phyloP scores from a whole-genome alignment of 2,329 filamentous ascomycete species.

The Scytalidium sp. region DNA sequence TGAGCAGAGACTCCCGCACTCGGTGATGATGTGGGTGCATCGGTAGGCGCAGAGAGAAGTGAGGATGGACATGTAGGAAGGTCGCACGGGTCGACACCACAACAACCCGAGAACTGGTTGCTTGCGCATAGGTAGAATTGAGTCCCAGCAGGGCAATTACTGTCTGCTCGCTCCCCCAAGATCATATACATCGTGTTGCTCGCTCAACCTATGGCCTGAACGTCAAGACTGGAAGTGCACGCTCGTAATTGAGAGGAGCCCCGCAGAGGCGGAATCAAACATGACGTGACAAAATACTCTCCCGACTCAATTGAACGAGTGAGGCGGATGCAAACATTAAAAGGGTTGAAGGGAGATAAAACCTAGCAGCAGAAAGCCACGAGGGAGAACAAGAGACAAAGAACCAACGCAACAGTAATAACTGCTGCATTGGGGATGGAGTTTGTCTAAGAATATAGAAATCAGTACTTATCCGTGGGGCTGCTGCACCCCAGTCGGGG shows the following conservation, averaged over 20 bases:
- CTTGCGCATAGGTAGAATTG: constrained; percentile 35
- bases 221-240: too few relatives aligned
- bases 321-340: too few relatives aligned
- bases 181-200: background rate
- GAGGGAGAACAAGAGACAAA: background rate
- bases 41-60: constrained; percentile 5
- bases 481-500: too few relatives aligned
- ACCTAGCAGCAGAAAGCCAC: background rate
- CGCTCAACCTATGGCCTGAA: background rate
- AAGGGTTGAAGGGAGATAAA: too few relatives aligned
- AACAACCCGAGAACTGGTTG: constrained; percentile 42
- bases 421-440: too few relatives aligned
- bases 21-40: constrained; percentile 19
- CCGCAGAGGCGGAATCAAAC: too few relatives aligned
- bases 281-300: too few relatives aligned
- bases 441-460: too few relatives aligned
- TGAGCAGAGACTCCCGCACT: constrained; percentile 7
- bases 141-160: constrained; percentile 13
- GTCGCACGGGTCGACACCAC: constrained; percentile 40
- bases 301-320: too few relatives aligned
- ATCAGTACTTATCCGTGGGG: too few relatives aligned
- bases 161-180: background rate
- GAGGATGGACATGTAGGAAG: constrained; percentile 27
- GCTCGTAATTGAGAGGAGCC: too few relatives aligned
- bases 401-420: too few relatives aligned